Base-by-base conservation (phyloP, 257 asterid species). In the Anisodus acutangulus region DNA sequence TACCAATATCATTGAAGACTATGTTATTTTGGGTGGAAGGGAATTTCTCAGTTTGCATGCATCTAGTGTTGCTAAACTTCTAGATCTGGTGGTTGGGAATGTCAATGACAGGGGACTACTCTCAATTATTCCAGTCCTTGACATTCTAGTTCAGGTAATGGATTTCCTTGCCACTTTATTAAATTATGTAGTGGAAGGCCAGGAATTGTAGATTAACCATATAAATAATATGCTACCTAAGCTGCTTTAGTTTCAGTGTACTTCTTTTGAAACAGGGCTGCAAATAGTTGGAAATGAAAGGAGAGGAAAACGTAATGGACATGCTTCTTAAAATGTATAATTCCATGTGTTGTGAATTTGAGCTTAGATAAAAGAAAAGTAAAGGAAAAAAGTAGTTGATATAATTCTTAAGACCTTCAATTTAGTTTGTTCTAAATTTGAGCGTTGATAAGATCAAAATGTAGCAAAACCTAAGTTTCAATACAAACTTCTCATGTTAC, bases 91-190 rank as follows among this genome's bases (percentile, higher is more conserved):
- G 76, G 87, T 97, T 87, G 93, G 92, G 80, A 97, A 93, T 91
- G 99, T 93, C 91, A 95, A 91, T 79, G 96, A 97, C 83, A 93
- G 90, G 89, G 98, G 98, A 84, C 85, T 97, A 80, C 93, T 90
- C 87, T 91, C 96, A 78, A 87, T 93, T 89, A 95, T 97, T 87
- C 98, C 98, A 13, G 91, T 93, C 72, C 90, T 97, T 86, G 99
- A 97, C 90, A 90, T 94, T 86, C 85, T 97, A 85, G 88, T 97
- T 90, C 99, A 97, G 99, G 99, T 95, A 89, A 70, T 84, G 85
- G 79, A 85, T 86, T 49, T 76, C 64, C 26, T 76, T 76, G 63
- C 7, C 45, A 26, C 64, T 76, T 26, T 26, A 51, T 76, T 47
- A 9, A 72, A 22, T 49, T 76, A 51, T 76, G 45, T 76, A 37